Evolutionary conservation across 352 stramenopile genomes (phyloP), one percentile per base, ranked within the genome.

Genomic region (Phytophthora sp.): DNA sequence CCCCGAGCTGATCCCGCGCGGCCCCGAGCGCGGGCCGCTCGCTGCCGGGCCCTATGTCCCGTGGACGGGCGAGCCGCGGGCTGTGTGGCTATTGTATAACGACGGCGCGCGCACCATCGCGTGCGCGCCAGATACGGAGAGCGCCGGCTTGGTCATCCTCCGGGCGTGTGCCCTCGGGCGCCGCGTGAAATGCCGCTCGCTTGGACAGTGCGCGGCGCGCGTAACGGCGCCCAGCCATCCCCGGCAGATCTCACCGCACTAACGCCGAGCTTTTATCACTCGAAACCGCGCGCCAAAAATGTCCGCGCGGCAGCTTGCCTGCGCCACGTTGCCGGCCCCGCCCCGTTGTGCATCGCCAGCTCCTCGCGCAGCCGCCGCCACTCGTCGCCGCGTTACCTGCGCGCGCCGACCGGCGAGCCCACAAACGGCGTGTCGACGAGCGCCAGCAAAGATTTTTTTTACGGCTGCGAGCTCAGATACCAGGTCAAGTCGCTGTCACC

Each of bases 61-160:
- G 31, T 69, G 60, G 52, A 69, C 60, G 53, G 60, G 60, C 60
- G 52, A 49, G 43, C 41, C 28, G 46, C 52, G 13, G 17, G 56
- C 24, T 15, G 21, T 60, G 58, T 45, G 49, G 46, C 43, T 50
- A 17, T 4, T 7, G 11, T 10, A 32, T 7, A 53, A 53, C 37
- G 44, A 55, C 26, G 34, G 44, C 31, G 51, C 11, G 37, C 41
- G 23, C 55, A 49, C 48, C 24, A 62, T 71, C 57, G 50, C 58
- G 49, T 54, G 55, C 26, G 34, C 18, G n/a, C 35, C 39, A 64
- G 27, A 43, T 62, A 55, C 21, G 37, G 51, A 43, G 38, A 13
- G 20, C 24, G n/a, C 21, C 60, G 37, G 55, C 62, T 63, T 67
- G 63, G 57, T 60, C 63, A 72, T 72, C 50, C 52, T 63, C 26